A percentile compares a stretch with the other conserved stretches of the same genome.
These are phyloP conservation scores for Aspergillus viridinutans DNA, from an alignment of 2,329 filamentous ascomycete genomes.

Conservation along the genomic window DNA sequence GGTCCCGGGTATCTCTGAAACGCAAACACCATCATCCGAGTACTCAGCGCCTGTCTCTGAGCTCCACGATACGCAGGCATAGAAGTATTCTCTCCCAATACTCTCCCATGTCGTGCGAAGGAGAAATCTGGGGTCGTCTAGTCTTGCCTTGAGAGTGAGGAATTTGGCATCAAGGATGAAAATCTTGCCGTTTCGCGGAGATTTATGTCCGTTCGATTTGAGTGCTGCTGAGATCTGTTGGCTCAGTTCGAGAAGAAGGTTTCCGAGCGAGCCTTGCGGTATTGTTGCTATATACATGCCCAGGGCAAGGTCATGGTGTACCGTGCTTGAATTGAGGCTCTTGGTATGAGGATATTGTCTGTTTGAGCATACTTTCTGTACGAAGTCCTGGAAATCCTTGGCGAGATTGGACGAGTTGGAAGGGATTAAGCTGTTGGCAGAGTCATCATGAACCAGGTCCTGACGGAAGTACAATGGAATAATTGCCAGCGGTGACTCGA, in stretches of 20 bases:
- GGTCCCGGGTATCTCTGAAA: slow-evolving; percentile 3
- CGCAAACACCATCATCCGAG: not conserved
- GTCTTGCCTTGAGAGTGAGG: slow-evolving; percentile 9
- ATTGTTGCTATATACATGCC: slow-evolving; percentile 29
- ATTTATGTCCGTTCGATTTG: not conserved
- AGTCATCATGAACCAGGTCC: not conserved
- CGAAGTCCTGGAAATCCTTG: not conserved
- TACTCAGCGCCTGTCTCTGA: not conserved
- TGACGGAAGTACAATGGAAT: slow-evolving; percentile 24
- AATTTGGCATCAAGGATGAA: slow-evolving; percentile 31
- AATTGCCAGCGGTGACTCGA: slow-evolving; percentile 21
- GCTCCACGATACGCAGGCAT: slow-evolving; percentile 31
- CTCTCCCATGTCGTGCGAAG: slow-evolving; percentile 25
- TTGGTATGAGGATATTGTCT: not conserved
- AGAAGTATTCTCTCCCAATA: slow-evolving; percentile 27
- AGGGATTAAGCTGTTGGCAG: not conserved
- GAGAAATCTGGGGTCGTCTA: slow-evolving; percentile 19
- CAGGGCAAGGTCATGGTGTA: not conserved
- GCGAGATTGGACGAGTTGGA: not conserved
- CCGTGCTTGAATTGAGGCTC: not conserved
- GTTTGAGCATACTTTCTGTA: not conserved
- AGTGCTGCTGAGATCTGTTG: slow-evolving; percentile 13
- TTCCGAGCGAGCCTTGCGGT: slow-evolving; percentile 14
- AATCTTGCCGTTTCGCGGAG: slow-evolving; percentile 23
- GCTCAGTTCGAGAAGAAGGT: slow-evolving; percentile 21